Base-by-base conservation (phyloP, 1,284 basidiomycete species). In the Pseudozyma tsukubaensis region DNA sequence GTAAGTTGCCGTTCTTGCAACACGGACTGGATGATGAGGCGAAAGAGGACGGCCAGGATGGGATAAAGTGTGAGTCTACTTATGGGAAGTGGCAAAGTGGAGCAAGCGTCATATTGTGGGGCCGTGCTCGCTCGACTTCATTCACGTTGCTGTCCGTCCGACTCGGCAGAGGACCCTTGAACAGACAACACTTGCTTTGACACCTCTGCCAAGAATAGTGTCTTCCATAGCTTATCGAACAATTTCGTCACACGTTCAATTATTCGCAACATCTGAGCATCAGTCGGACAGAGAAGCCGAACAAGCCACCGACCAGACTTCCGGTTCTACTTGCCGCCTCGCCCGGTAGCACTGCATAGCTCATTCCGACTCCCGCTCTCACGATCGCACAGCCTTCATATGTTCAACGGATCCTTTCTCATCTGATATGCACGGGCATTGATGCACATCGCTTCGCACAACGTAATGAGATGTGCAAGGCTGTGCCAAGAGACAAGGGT, bases 61-160 rank as follows among this genome's bases (percentile, higher is more conserved):
- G n/a, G 44, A 24, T 12, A 21, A 24, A 14, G 44, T 24, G 12
- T 5, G 44, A 24, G 19, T 14, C 44, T 45, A 12, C 44, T 45
- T 45, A 45, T 11, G 18, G 14, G 44, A 24, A 12, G 44, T 45
- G 44, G 44, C 44, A 21, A 45, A 21, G 44, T 45, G 44, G 21
- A 45, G 44, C 11, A 39, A 39, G 8, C 24, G 18, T 43, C 4
- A 10, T 19, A 43, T 16, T 43, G 18, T 43, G 37, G 37, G 37
- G 37, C 37, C 37, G 43, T 44, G 16, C 43, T 18, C 39, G 39
- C n/a, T n/a, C 8, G n/a, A 3, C 12, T 40, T 40, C 39, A 40
- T 13, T 39, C 37, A 39, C n/a, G n/a, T n/a, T 29, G 24, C 24
- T 29, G 24, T 29, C 24, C 6, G 24, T 29, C 24, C 11, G 37